A percentile compares a stretch with the other conserved stretches of the same genome.
Evolutionary conservation across 2,329 filamentous ascomycete genomes (phyloP).

Genomic region (Fusarium nygamai): DNA sequence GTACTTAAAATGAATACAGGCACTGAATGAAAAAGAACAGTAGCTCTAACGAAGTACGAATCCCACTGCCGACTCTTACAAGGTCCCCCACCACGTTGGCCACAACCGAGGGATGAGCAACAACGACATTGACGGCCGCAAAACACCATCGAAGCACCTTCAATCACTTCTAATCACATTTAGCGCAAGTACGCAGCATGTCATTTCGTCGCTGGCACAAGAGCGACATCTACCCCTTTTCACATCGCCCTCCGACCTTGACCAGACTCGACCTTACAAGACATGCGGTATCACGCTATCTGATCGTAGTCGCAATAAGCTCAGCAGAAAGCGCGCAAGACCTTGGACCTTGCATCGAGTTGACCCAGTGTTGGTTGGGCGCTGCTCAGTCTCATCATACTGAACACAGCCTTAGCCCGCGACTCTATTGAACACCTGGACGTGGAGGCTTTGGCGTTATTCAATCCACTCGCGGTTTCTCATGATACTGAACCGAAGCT

Average conservation of each 20-base stretch:
- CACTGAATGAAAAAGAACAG: accelerated
- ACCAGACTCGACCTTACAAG: too few relatives aligned
- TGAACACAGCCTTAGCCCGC: accelerated
- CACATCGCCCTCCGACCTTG: too few relatives aligned
- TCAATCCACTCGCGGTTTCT: too few relatives aligned
- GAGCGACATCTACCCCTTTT: neutral
- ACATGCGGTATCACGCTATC: accelerated
- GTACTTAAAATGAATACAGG: accelerated
- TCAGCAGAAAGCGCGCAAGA: accelerated
- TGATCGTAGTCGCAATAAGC: accelerated
- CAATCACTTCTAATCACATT: accelerated
- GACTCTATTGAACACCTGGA: accelerated
- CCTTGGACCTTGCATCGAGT: accelerated
- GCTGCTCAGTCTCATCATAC: neutral
- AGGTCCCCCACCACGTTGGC: neutral
- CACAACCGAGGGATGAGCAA: too few relatives aligned
- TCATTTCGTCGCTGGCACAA: accelerated
- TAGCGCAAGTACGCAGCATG: accelerated
- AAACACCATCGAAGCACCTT: accelerated
- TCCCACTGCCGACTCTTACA: accelerated
- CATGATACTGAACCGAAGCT: too few relatives aligned
- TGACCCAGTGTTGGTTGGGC: accelerated
- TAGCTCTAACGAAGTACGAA: too few relatives aligned
- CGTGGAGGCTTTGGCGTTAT: accelerated
- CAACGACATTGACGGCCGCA: accelerated